A percentile compares a stretch with the other conserved stretches of the same genome.
phyloP scores from a whole-genome alignment of 108 stramenopile species.

The Stephanodiscus triporus region DNA sequence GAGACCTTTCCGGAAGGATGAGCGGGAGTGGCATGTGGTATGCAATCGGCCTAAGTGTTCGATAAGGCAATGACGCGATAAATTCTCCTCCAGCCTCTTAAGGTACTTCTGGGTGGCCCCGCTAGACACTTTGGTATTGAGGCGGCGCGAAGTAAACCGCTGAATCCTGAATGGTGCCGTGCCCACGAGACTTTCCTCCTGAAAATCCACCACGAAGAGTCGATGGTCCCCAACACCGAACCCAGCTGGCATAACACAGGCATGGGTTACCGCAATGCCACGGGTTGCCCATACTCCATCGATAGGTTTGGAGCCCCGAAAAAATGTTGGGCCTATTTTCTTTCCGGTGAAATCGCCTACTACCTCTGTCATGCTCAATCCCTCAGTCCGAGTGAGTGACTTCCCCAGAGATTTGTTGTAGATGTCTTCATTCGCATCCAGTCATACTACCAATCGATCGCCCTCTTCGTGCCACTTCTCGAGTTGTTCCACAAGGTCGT shows the following conservation, averaged over 20 bases:
- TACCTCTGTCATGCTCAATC: slow-evolving; percentile 9
- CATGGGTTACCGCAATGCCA: background rate
- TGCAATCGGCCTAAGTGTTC: no score
- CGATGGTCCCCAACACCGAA: slow-evolving; percentile 19
- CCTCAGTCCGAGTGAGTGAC: background rate
- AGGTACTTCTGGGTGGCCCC: background rate
- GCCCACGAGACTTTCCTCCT: background rate
- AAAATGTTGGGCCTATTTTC: slow-evolving; percentile 14
- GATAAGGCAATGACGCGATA: no score
- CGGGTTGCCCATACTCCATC: slow-evolving; percentile 5
- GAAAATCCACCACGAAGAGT: slow-evolving; percentile 8
- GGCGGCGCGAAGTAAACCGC: background rate
- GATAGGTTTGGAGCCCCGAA: slow-evolving; percentile 1
- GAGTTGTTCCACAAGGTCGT: background rate
- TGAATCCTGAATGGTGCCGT: background rate
- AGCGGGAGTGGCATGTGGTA: no score
- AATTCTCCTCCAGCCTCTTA: background rate
- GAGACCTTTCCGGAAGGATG: background rate
- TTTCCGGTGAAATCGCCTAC: slow-evolving; percentile 5
- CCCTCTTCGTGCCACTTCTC: background rate
- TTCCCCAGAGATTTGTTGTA: background rate
- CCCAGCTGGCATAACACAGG: slow-evolving; percentile 15
- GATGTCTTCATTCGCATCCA: slow-evolving; percentile 20
- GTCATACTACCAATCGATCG: slow-evolving; percentile 12
- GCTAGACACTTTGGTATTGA: slow-evolving; percentile 8